A percentile compares a stretch with the other conserved stretches of the same genome.
Evolutionary conservation across 768 basidiomycete genomes (phyloP).

Genomic region (Tulasnella sp.): DNA sequence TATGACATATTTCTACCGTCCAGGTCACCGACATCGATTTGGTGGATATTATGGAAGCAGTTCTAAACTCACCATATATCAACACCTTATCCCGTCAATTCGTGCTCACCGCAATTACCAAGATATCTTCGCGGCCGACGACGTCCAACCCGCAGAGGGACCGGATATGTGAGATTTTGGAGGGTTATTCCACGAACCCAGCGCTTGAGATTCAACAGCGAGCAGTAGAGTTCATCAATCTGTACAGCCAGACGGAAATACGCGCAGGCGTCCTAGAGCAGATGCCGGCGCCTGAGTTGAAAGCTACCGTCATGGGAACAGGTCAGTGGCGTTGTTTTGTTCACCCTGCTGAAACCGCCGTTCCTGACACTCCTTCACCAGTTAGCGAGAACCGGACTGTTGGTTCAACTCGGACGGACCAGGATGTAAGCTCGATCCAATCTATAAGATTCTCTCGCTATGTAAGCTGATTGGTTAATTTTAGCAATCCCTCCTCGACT

Average conservation of each 20-base stretch:
- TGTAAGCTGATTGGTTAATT: no score
- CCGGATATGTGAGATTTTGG: slow-evolving; percentile 64
- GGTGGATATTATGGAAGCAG: slow-evolving; percentile 73
- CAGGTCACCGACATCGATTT: slow-evolving; percentile 75
- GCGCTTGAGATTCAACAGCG: slow-evolving; percentile 95
- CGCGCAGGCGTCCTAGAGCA: slow-evolving; percentile 82
- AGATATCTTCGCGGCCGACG: slow-evolving; percentile 72
- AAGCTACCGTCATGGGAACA: slow-evolving; percentile 90
- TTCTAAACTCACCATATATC: slow-evolving; percentile 87
- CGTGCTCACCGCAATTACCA: slow-evolving; percentile 78
- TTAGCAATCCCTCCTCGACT: slow-evolving; percentile 11
- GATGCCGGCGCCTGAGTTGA: slow-evolving; percentile 98
- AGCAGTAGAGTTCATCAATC: slow-evolving; percentile 83
- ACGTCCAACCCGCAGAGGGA: slow-evolving; percentile 58
- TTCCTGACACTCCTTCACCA: slow-evolving; percentile 24
- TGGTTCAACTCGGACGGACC: slow-evolving; percentile 70
- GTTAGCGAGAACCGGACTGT: slow-evolving; percentile 96
- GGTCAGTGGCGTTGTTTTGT: slow-evolving; percentile 36
- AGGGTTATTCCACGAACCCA: slow-evolving; percentile 73
- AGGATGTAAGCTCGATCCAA: slow-evolving; percentile 42
- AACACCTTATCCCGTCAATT: slow-evolving; percentile 89
- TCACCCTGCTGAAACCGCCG: not conserved
- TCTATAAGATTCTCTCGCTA: no score
- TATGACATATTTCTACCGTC: slow-evolving; percentile 4
- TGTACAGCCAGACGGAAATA: slow-evolving; percentile 57